phyloP scores from a whole-genome alignment of 164 flowering plant genomes.

The Sedum album region DNA sequence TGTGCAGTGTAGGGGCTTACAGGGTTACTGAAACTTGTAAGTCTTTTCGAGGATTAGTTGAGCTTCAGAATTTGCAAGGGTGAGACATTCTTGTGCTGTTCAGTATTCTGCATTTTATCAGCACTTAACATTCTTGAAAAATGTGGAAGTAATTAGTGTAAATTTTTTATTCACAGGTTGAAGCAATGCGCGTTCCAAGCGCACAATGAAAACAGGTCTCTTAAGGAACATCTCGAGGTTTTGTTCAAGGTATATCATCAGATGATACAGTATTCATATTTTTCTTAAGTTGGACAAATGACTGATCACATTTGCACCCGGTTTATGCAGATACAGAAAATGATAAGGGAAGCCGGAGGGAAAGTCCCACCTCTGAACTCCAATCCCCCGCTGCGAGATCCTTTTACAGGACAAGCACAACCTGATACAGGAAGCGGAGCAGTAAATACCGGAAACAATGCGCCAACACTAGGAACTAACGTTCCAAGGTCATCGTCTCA shows the following conservation, averaged over 20 bases:
- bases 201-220: neutral
- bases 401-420: neutral
- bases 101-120: neutral
- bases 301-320: neutral
- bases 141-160: neutral
- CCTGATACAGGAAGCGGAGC: conserved; percentile 3
- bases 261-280: neutral
- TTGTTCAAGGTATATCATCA: neutral
- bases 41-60: neutral
- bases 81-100: neutral
- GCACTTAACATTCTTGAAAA: neutral
- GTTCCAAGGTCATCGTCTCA: neutral
- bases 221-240: neutral
- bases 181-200: neutral
- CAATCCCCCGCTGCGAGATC: neutral
- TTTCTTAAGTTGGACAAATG: neutral
- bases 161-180: neutral
- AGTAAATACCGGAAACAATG: neutral
- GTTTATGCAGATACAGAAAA: neutral
- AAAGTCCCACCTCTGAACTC: neutral
- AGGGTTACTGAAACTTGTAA: conserved; percentile 2
- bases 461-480: neutral
- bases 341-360: neutral
- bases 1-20: neutral
- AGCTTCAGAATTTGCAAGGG: conserved; percentile 8